phyloP scores from a whole-genome alignment of 768 basidiomycete genomes.

The Hygrocybe coccinea region DNA sequence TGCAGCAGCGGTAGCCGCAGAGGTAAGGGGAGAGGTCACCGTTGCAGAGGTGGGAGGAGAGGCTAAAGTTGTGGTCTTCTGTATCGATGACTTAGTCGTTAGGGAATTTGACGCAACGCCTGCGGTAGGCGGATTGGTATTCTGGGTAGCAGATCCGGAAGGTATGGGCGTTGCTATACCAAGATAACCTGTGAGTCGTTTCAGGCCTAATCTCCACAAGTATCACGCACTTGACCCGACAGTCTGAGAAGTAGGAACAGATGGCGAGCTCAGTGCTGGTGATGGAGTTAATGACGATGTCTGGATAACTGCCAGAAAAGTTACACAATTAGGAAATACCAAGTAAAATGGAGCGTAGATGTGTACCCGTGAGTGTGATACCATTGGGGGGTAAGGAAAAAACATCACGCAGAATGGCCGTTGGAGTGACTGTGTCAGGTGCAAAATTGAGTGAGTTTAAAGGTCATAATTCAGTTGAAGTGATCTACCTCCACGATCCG shows the following conservation, averaged over 20 bases:
- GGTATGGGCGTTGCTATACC: too few species aligned
- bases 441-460: too few species aligned
- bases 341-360: neutral
- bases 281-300: neutral
- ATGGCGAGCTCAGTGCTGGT: neutral
- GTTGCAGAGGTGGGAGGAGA: too few species aligned
- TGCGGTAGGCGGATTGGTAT: too few species aligned
- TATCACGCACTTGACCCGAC: too few species aligned
- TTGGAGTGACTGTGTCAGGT: too few species aligned
- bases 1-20: neutral
- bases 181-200: too few species aligned
- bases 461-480: neutral
- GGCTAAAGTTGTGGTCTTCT: neutral
- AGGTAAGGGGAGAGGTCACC: neutral
- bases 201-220: too few species aligned
- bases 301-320: neutral
- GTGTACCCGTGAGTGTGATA: neutral
- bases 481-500: too few species aligned
- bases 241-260: neutral
- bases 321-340: neutral
- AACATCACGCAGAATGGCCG: neutral
- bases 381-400: neutral
- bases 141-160: too few species aligned
- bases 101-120: too few species aligned
- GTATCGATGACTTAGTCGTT: neutral